Conservation (phyloP, 208 protist species). For the Crithidia bombi region DNA sequence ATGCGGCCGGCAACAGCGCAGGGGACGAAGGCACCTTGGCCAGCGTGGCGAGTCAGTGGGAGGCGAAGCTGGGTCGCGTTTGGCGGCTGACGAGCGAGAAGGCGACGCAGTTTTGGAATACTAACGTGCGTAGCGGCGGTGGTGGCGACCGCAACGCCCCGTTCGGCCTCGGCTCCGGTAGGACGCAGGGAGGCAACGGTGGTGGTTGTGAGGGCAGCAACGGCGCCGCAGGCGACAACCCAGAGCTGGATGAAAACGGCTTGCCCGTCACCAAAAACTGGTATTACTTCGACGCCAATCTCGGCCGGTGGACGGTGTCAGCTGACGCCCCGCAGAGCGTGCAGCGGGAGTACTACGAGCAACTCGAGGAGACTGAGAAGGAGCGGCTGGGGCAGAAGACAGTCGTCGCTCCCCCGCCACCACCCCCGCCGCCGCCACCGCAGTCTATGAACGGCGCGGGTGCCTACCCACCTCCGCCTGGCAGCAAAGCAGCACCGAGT, state of each 20-base stretch:
- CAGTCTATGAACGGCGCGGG: conserved; percentile 1
- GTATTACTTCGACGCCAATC: conserved; percentile 79
- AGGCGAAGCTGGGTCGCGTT: conserved; percentile 28
- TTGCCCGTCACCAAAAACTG: conserved; percentile 82
- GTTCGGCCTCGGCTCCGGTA: conserved; percentile 26
- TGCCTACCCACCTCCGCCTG: conserved; percentile 26
- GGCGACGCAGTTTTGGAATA: conserved; percentile 36
- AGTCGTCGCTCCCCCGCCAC: conserved; percentile 43
- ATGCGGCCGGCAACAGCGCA: background rate
- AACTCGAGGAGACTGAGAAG: conserved; percentile 64
- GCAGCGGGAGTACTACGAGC: conserved; percentile 58
- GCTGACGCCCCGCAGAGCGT: conserved; percentile 74
- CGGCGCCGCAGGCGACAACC: conserved; percentile 32
- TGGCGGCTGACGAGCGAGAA: conserved; percentile 40
- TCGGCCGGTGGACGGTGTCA: conserved; percentile 78
- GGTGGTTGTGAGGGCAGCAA: background rate
- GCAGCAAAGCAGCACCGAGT: background rate
- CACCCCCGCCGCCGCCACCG: conserved; percentile 7
- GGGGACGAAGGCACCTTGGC: conserved; percentile 5
- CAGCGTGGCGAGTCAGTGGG: conserved; percentile 22
- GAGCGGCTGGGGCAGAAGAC: conserved; percentile 52
- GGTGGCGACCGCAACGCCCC: conserved; percentile 14
- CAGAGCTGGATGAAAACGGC: conserved; percentile 82
- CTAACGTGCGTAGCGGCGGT: conserved; percentile 16
- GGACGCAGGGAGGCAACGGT: conserved; percentile 11